These are phyloP conservation scores for Pleurotus citrinopileatus DNA, from an alignment of 768 basidiomycete genomes.

Conservation along the genomic window DNA sequence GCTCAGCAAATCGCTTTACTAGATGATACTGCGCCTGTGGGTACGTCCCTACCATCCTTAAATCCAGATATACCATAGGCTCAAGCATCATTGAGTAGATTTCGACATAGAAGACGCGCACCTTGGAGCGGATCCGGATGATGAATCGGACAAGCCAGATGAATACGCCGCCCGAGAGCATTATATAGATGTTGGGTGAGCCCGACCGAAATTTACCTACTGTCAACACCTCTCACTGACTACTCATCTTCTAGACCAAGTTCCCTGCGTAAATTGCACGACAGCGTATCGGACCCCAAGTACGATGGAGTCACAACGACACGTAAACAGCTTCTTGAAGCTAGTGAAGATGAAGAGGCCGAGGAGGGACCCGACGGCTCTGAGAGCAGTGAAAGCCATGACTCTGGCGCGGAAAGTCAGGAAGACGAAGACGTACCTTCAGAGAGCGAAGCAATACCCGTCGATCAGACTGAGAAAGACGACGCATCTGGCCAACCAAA, in stretches of 20 bases:
- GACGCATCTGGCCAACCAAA: slow-evolving; percentile 6
- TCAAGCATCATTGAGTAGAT: slow-evolving; percentile 37
- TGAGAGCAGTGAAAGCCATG: slow-evolving; percentile 19
- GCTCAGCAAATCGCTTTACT: slow-evolving; percentile 83
- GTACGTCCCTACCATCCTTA: slow-evolving; percentile 33
- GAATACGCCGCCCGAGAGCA: slow-evolving; percentile 56
- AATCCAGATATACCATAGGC: neutral
- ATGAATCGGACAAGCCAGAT: slow-evolving; percentile 32
- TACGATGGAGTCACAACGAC: slow-evolving; percentile 71
- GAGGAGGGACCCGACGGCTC: slow-evolving; percentile 20
- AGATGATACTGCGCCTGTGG: slow-evolving; percentile 64
- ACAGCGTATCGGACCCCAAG: slow-evolving; percentile 71
- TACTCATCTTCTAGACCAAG: slow-evolving; percentile 56
- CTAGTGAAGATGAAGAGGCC: slow-evolving; percentile 30
- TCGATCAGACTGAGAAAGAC: slow-evolving; percentile 10
- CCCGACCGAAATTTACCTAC: slow-evolving; percentile 9
- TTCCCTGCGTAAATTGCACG: slow-evolving; percentile 59
- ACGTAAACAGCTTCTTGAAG: slow-evolving; percentile 53
- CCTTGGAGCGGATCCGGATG: slow-evolving; percentile 40
- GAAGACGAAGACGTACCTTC: slow-evolving; percentile 9
- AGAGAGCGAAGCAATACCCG: slow-evolving; percentile 8
- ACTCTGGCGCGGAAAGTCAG: too few species aligned
- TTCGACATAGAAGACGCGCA: slow-evolving; percentile 75
- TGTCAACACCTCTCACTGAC: slow-evolving; percentile 1
- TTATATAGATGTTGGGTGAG: slow-evolving; percentile 84